Conservation (phyloP, 768 basidiomycete genomes). For the Leccinum rimulosum region DNA sequence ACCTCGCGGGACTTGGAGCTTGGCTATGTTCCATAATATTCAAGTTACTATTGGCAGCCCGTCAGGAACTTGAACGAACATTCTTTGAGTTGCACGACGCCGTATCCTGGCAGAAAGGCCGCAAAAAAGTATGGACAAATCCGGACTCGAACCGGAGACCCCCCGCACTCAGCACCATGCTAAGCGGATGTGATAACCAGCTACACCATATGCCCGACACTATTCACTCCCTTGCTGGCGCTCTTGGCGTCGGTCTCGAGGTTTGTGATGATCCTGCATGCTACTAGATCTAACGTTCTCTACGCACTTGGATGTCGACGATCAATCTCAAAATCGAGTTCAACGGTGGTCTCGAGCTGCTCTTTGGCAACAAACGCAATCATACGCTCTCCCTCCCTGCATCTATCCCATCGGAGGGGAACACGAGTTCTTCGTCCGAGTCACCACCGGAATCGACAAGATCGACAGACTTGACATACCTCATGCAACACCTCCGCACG, state of each 20-base stretch:
- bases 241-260: not conserved
- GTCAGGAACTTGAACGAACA: not conserved
- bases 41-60: not conserved
- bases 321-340: slow-evolving; percentile 65
- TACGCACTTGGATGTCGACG: slow-evolving; percentile 7
- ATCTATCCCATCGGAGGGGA: slow-evolving; percentile 21
- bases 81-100: not conserved
- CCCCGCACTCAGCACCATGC: slow-evolving; percentile 35
- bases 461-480: slow-evolving; percentile 64
- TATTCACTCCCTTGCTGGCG: not conserved
- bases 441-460: slow-evolving; percentile 23
- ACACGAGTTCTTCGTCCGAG: not conserved
- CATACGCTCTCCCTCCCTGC: slow-evolving; percentile 58
- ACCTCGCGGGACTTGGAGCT: not conserved
- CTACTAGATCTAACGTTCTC: no score
- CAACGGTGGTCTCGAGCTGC: slow-evolving; percentile 80
- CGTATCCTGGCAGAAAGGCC: not conserved
- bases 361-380: slow-evolving; percentile 69
- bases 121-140: slow-evolving; percentile 35
- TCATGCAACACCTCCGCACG: slow-evolving; percentile 76
- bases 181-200: slow-evolving; percentile 42
- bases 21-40: not conserved
- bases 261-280: not conserved
- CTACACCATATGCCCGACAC: slow-evolving; percentile 37
- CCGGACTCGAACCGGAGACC: slow-evolving; percentile 41